Percentiles rank a stretch among this genome's conserved stretches.
These are phyloP conservation scores for Aristolochia contorta DNA, from an alignment of 164 flowering plant species.

Conservation along the genomic window DNA sequence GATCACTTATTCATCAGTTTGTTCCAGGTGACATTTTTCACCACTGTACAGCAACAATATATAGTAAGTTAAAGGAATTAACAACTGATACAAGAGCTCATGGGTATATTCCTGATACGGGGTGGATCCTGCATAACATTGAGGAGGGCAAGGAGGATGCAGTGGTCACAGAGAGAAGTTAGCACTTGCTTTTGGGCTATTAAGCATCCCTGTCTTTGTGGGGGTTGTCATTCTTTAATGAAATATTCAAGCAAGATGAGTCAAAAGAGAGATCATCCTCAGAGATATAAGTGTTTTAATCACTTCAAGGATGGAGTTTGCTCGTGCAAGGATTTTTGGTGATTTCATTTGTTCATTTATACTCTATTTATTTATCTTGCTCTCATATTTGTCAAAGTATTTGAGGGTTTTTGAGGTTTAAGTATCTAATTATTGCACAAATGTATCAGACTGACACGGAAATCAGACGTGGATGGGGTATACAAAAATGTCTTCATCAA, in stretches of 20 bases:
- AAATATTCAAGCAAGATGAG: constrained; percentile 27
- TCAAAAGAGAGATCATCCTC: constrained; percentile 33
- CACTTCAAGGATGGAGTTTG: constrained; percentile 40
- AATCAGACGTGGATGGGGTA: too few relatives aligned
- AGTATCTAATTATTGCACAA: too few relatives aligned
- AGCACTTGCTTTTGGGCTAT: constrained; percentile 42
- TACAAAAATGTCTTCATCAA: too few relatives aligned
- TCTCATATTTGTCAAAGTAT: too few relatives aligned
- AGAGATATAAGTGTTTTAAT: constrained; percentile 51
- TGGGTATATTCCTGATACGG: constrained; percentile 39
- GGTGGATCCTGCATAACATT: constrained; percentile 39
- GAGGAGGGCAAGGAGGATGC: constrained; percentile 54
- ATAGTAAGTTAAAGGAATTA: constrained; percentile 29
- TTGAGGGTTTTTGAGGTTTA: too few relatives aligned
- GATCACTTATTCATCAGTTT: constrained; percentile 29
- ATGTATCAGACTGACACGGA: too few relatives aligned
- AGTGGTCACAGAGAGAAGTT: constrained; percentile 42
- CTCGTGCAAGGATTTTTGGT: constrained; percentile 50
- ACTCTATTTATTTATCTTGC: too few relatives aligned
- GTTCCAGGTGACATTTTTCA: constrained; percentile 32
- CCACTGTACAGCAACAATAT: constrained; percentile 17
- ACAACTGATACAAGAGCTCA: constrained; percentile 15
- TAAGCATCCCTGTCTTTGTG: constrained; percentile 32
- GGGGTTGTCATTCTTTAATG: constrained; percentile 41
- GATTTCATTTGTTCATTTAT: neutral